Conservation (phyloP, 2,329 filamentous ascomycete species). For the Zarea fungicola region DNA sequence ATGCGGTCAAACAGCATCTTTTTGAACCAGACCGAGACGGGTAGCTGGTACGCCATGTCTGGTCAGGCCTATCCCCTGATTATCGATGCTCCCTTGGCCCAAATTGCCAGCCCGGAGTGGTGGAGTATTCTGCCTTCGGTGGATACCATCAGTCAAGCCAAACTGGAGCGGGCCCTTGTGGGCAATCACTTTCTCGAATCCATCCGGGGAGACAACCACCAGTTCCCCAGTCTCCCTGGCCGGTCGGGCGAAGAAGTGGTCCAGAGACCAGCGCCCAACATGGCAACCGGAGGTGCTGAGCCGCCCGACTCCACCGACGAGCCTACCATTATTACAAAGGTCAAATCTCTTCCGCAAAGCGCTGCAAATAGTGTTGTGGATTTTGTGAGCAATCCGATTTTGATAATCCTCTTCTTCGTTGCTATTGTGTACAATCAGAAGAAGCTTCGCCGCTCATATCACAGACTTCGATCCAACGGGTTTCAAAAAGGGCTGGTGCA, state of each 20-base stretch:
- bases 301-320: constrained; percentile 28
- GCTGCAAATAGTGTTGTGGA: constrained; percentile 48
- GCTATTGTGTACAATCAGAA: constrained; percentile 41
- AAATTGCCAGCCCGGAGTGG: constrained; percentile 41
- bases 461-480: constrained; percentile 26
- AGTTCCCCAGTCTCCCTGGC: constrained; percentile 34
- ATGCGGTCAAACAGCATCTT: constrained; percentile 65
- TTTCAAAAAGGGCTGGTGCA: constrained; percentile 21
- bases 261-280: constrained; percentile 27
- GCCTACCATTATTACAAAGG: constrained; percentile 42
- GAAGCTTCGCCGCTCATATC: constrained; percentile 37
- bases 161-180: constrained; percentile 57
- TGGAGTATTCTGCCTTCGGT: constrained; percentile 34
- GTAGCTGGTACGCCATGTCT: constrained; percentile 91
- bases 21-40: constrained; percentile 78
- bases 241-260: constrained; percentile 24
- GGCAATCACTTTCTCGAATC: constrained; percentile 64
- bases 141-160: constrained; percentile 35
- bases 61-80: constrained; percentile 82
- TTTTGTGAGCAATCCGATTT: constrained; percentile 50
- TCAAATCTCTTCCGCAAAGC: constrained; percentile 46
- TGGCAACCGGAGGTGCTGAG: constrained; percentile 11
- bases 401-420: constrained; percentile 41
- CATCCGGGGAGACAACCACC: constrained; percentile 23
- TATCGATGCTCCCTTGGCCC: constrained; percentile 55